Evolutionary conservation across 768 basidiomycete genomes (phyloP), one percentile per base, ranked within the genome.

Genomic region (Hemileccinum impolitum): DNA sequence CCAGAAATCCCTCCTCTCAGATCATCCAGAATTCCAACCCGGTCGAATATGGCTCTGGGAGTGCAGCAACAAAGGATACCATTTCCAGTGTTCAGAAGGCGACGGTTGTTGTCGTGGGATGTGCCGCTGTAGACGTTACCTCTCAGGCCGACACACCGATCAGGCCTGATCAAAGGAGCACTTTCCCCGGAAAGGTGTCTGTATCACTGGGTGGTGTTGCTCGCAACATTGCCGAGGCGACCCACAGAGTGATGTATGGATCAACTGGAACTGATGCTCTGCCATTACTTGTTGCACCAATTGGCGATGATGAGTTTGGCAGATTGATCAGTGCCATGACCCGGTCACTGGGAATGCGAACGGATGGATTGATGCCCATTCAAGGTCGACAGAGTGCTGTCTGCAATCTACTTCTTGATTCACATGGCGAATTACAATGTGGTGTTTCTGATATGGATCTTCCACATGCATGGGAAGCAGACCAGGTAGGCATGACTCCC

Each of bases 391-490:
- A 75, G 41, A 90, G 90, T 13, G 85, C 95, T 1, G 85, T 90
- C 8, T 97, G 95, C 70, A 94, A 87, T 57, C 79, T 96, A 75
- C 72, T 93, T 31, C 70, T 98, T 39, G 88, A 93, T 61, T 65
- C 70, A 25, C 61, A 72, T 6, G 93, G 94, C 0, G 77, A 78
- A 42, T 74, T 98, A 17, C 73, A 86, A 3, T 80, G 81, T n/a
- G 96, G 96, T 2, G 80, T 98, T 11, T 91, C 96, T 14, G 94
- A 96, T 62, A 98, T 97, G 91, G 79, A 75, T 60, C 80, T 87
- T 39, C 78, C 82, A 9, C 69, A 80, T 34, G 58, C 63, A 2
- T 61, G 90, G 45, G 66, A 72, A 19, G 70, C 66, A 12, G 65
- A 75, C n/a, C 60, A 65, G 58, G 83, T 85, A 32, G 26, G 54